Evolutionary conservation across 2,329 filamentous ascomycete genomes (phyloP).

Genomic region (Cladosporium sp.): DNA sequence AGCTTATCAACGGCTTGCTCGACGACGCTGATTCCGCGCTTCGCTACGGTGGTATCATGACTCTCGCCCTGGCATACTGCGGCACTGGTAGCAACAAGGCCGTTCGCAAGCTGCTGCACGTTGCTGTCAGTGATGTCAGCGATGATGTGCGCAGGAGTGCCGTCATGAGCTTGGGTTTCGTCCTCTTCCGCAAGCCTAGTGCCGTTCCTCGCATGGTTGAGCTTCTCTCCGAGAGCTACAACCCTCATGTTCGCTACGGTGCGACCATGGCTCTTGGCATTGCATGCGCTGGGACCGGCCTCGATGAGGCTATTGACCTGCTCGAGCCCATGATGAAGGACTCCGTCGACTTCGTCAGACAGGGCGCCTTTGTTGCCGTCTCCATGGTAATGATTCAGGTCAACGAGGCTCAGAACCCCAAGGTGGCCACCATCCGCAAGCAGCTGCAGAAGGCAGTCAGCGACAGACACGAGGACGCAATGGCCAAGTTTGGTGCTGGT

Average conservation of each 20-base stretch:
- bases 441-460: slow-evolving; percentile 89
- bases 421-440: slow-evolving; percentile 86
- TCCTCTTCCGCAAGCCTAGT: slow-evolving; percentile 94
- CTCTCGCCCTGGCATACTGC: slow-evolving; percentile 95
- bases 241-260: slow-evolving; percentile 95
- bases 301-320: slow-evolving; percentile 94
- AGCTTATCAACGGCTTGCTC: slow-evolving; percentile 87
- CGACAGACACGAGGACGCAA: slow-evolving; percentile 95
- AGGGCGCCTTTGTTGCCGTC: slow-evolving; percentile 89
- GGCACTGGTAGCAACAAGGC: slow-evolving; percentile 98
- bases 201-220: slow-evolving; percentile 99
- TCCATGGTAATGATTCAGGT: slow-evolving; percentile 99
- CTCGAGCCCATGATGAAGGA: slow-evolving; percentile 99
- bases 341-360: slow-evolving; percentile 95
- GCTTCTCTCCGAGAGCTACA: slow-evolving; percentile 96
- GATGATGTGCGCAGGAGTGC: slow-evolving; percentile 95
- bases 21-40: slow-evolving; percentile 91
- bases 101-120: slow-evolving; percentile 89
- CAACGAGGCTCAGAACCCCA: slow-evolving; percentile 97
- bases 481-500: slow-evolving; percentile 97
- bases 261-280: slow-evolving; percentile 98
- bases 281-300: slow-evolving; percentile 90
- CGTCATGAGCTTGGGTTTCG: slow-evolving; percentile 97
- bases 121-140: slow-evolving; percentile 95
- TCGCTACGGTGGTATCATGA: slow-evolving; percentile 96